Percentiles rank a stretch among this genome's conserved stretches.
These are phyloP conservation scores for Hordeum vulgare DNA, from an alignment of 176 grass and related monocot species.

Conservation along the genomic window DNA sequence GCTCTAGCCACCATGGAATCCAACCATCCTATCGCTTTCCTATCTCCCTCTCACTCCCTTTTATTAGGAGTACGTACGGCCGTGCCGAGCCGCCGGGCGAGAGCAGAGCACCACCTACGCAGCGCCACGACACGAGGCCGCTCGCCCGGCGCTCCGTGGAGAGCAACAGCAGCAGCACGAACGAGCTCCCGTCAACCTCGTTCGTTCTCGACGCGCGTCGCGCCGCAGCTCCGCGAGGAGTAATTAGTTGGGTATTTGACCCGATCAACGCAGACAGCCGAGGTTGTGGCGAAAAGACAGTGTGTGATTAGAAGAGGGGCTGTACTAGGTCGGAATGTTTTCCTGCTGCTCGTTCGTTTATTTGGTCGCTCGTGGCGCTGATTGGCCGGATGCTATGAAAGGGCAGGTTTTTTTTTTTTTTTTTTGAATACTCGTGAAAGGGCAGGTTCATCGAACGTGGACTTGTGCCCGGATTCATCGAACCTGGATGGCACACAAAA, in stretches of 20 bases:
- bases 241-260: neutral
- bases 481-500: neutral
- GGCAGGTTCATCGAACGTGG: constrained; percentile 23
- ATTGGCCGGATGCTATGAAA: neutral
- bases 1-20: neutral
- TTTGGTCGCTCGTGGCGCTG: neutral
- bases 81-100: neutral
- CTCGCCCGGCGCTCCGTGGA: neutral
- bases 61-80: neutral
- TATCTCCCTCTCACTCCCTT: neutral
- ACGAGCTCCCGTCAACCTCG: neutral
- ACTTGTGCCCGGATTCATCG: neutral
- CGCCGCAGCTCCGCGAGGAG: neutral
- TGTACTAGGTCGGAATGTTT: neutral
- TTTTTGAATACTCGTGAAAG: neutral
- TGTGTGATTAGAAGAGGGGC: neutral
- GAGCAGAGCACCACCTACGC: neutral
- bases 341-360: neutral
- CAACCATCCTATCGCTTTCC: neutral
- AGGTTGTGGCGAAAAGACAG: too few relatives aligned
- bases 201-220: too few relatives aligned
- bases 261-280: too few relatives aligned
- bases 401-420: neutral
- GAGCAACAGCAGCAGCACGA: neutral
- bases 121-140: neutral